Percentiles rank a stretch among this genome's conserved stretches.
These are phyloP conservation scores for Desmodesmus armatus DNA, from an alignment of 139 green algal species.

Conservation along the genomic window DNA sequence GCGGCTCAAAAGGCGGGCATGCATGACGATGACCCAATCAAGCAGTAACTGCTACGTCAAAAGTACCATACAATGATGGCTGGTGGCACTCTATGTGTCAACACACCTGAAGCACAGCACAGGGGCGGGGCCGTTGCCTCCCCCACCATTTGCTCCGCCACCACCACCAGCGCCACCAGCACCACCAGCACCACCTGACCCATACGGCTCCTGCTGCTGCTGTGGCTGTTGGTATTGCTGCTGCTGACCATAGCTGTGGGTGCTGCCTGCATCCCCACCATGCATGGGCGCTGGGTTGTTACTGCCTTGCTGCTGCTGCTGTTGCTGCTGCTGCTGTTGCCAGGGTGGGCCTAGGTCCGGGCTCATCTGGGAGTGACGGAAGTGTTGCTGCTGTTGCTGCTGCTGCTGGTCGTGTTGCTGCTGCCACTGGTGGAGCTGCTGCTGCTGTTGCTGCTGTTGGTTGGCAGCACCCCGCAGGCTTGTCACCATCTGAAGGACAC, in stretches of 20 bases:
- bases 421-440: background rate
- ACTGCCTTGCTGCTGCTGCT: constrained; percentile 29
- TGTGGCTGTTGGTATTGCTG: background rate
- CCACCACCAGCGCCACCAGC: background rate
- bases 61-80: too few relatives aligned
- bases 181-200: background rate
- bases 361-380: background rate
- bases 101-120: constrained; percentile 25
- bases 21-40: too few relatives aligned
- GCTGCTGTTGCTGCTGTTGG: constrained; percentile 1
- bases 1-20: too few relatives aligned
- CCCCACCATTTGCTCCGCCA: too few relatives aligned
- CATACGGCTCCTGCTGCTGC: background rate
- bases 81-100: too few relatives aligned
- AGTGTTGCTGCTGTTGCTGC: background rate
- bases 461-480: too few relatives aligned
- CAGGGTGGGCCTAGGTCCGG: background rate
- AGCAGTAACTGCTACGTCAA: too few relatives aligned
- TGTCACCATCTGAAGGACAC: too few relatives aligned
- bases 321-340: background rate
- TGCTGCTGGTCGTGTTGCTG: background rate
- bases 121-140: background rate
- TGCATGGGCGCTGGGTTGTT: too few relatives aligned
- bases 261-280: too few relatives aligned
- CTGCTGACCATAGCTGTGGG: too few relatives aligned